Percentiles rank a stretch among this genome's conserved stretches.
Evolutionary conservation across 2,329 filamentous ascomycete genomes (phyloP).

Genomic region (Colletotrichum tropicale): DNA sequence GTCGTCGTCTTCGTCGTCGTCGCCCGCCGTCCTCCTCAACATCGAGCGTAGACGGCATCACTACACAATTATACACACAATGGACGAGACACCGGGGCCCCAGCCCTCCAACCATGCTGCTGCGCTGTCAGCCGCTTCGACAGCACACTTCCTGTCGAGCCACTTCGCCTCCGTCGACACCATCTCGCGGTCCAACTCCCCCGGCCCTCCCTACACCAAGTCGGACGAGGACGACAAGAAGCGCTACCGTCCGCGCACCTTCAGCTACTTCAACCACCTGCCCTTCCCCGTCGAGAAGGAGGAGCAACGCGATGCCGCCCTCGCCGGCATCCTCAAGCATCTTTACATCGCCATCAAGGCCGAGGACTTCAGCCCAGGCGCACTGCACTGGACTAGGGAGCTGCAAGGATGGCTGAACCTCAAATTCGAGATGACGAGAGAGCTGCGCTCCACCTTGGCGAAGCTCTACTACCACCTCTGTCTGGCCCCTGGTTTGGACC

Average conservation of each 20-base stretch:
- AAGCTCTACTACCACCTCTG: conserved; percentile 94
- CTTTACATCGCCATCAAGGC: conserved; percentile 91
- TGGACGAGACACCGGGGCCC: conserved; percentile 35
- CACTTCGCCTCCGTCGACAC: conserved; percentile 61
- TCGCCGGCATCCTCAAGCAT: conserved; percentile 89
- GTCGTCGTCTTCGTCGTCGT: neutral
- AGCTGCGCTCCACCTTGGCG: conserved; percentile 81
- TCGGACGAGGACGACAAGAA: conserved; percentile 58
- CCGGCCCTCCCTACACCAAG: conserved; percentile 65
- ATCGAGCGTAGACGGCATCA: neutral
- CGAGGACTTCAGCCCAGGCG: conserved; percentile 92
- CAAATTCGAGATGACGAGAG: conserved; percentile 94
- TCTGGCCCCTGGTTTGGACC: conserved; percentile 87
- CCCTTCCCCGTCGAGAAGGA: conserved; percentile 90
- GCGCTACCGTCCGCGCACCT: conserved; percentile 85
- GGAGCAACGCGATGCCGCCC: conserved; percentile 74
- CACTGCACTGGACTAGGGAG: conserved; percentile 96
- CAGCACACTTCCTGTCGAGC: conserved; percentile 40
- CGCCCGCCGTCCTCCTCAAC: neutral
- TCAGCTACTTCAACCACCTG: conserved; percentile 88
- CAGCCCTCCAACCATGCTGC: conserved; percentile 38
- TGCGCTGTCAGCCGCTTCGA: conserved; percentile 31
- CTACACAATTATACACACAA: conserved; percentile 15
- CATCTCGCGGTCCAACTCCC: conserved; percentile 85
- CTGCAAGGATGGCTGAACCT: conserved; percentile 92